Evolutionary conservation across 2,329 filamentous ascomycete genomes (phyloP).

Genomic region (Dothideomycetes sp.): DNA sequence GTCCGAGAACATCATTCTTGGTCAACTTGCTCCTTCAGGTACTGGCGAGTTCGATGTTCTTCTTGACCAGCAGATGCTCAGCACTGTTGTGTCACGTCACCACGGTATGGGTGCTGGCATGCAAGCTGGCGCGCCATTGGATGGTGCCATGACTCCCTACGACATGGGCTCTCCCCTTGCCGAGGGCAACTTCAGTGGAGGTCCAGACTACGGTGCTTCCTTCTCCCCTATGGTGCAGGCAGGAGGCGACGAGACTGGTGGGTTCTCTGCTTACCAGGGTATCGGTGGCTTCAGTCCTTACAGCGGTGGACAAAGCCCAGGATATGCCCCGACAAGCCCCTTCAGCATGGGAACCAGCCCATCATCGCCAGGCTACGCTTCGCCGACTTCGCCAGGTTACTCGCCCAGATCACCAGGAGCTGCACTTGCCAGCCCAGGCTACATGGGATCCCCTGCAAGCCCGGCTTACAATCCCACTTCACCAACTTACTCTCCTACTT

Average conservation of each 20-base stretch:
- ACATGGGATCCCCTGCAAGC: slow-evolving; percentile 45
- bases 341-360: slow-evolving; percentile 50
- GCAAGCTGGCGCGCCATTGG: slow-evolving; percentile 59
- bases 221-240: slow-evolving; percentile 70
- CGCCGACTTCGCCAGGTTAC: slow-evolving; percentile 25
- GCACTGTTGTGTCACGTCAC: slow-evolving; percentile 76
- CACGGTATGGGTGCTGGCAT: slow-evolving; percentile 50
- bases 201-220: slow-evolving; percentile 50
- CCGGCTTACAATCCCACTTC: slow-evolving; percentile 39
- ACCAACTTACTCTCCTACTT: slow-evolving; percentile 28
- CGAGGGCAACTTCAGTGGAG: slow-evolving; percentile 53
- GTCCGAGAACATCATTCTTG: slow-evolving; percentile 97
- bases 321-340: slow-evolving; percentile 61
- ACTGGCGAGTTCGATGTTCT: slow-evolving; percentile 93
- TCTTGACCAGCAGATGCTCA: slow-evolving; percentile 89
- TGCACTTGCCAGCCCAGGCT: slow-evolving; percentile 47
- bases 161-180: slow-evolving; percentile 60
- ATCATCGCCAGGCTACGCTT: slow-evolving; percentile 52
- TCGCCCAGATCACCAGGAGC: slow-evolving; percentile 39
- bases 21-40: slow-evolving; percentile 92
- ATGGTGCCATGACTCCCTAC: slow-evolving; percentile 86
- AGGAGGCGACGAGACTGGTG: slow-evolving; percentile 49
- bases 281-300: slow-evolving; percentile 59
- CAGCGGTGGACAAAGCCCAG: slow-evolving; percentile 54
- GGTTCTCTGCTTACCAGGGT: slow-evolving; percentile 57